Conservation (phyloP, 2,329 filamentous ascomycete genomes). For the Penicillium corylophilum region DNA sequence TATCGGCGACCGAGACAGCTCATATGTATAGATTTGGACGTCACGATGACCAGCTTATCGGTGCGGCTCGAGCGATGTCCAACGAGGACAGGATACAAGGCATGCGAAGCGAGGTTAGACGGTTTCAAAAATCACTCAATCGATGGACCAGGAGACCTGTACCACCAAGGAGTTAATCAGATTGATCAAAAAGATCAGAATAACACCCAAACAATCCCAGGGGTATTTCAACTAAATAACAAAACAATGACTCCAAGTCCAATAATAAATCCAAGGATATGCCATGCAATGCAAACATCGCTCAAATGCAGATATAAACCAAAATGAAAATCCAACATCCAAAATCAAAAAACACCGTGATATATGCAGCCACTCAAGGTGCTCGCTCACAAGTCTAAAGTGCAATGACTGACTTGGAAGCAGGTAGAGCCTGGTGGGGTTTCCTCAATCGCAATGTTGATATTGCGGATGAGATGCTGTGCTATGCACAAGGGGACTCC, state of each 20-base stretch:
- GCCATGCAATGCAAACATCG: constrained; percentile 1
- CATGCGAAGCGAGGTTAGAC: constrained; percentile 11
- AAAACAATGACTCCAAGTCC: constrained; percentile 2
- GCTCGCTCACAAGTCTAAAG: not conserved
- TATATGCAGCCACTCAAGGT: not conserved
- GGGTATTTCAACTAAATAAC: constrained; percentile 17
- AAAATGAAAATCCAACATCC: not conserved
- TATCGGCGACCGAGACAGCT: not conserved
- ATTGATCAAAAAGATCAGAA: constrained; percentile 14
- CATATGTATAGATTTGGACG: not conserved
- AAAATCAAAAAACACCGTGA: not conserved
- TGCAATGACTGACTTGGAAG: not conserved
- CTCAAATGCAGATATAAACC: not conserved
- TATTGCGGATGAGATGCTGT: not conserved
- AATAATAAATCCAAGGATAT: not conserved
- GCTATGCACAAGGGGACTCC: not conserved
- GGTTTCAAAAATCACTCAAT: constrained; percentile 18
- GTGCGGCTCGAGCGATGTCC: not conserved
- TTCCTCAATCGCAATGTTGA: not conserved
- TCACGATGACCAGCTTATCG: not conserved
- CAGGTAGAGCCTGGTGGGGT: not conserved
- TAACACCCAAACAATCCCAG: constrained; percentile 12
- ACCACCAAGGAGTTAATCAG: constrained; percentile 22
- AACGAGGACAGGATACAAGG: constrained; percentile 1
- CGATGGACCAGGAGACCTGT: constrained; percentile 18